These are phyloP conservation scores for Lactifluus piperatus DNA, from an alignment of 768 basidiomycete genomes.

Conservation along the genomic window DNA sequence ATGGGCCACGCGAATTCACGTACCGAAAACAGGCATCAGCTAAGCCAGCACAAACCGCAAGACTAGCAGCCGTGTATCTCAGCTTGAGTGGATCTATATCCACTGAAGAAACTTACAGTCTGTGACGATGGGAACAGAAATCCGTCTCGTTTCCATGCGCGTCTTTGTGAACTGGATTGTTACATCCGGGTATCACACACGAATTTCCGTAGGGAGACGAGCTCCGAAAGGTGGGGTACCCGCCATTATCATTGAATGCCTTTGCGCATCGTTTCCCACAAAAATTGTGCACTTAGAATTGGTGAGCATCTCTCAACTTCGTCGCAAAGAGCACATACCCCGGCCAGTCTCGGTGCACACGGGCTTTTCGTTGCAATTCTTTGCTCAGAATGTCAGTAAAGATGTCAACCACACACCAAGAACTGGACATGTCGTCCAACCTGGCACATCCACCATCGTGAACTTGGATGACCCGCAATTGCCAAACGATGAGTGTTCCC, in stretches of 20 bases:
- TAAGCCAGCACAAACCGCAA: conserved; percentile 8
- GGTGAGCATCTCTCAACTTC: background rate
- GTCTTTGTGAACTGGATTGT: conserved; percentile 8
- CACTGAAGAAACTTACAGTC: conserved; percentile 7
- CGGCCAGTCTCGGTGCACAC: conserved; percentile 21
- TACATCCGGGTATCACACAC: conserved; percentile 17
- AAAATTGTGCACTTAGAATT: conserved; percentile 16
- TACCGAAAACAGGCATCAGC: conserved; percentile 19
- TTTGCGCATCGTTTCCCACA: conserved; percentile 21
- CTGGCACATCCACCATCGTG: conserved; percentile 13
- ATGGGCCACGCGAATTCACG: background rate
- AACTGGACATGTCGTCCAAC: background rate
- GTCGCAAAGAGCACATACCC: conserved; percentile 6
- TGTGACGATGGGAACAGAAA: conserved; percentile 19
- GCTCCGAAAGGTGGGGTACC: background rate
- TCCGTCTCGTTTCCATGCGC: conserved; percentile 7
- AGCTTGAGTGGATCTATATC: background rate
- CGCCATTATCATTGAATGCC: background rate
- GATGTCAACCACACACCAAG: no score
- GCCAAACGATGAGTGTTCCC: conserved; percentile 19
- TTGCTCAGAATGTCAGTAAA: background rate
- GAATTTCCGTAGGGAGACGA: background rate
- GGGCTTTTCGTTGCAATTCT: conserved; percentile 19
- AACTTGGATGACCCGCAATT: conserved; percentile 4
- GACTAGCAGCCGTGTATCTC: background rate